Evolutionary conservation across 2,329 filamentous ascomycete species (phyloP), one percentile per base, ranked within the genome.

Genomic region (Arachnopeziza araneosa): DNA sequence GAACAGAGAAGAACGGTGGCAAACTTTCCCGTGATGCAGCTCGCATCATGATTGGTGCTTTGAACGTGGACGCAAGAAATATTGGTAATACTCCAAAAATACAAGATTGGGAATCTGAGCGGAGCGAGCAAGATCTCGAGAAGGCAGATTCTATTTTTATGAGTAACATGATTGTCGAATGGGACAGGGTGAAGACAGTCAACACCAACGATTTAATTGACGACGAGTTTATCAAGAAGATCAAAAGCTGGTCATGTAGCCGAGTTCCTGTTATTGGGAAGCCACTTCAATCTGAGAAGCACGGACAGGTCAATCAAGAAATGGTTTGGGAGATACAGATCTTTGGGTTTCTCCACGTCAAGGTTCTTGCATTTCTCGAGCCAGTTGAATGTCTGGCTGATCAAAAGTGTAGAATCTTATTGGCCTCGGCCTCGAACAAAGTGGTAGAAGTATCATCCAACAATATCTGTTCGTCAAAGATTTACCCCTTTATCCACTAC

Each of bases 221-320:
- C 48, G 54, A 57, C 12, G 57, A 56, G n/a, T 69, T 71, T 53
- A 59, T 71, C 24, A 55, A 56, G 10, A 70, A 67, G 59, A 55
- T 71, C 26, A 64, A 60, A 50, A 50, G 54, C 17, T 70, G 68
- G 67, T 66, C 66, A 23, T 69, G 66, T 32, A 71, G 67, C 49
- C 65, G 69, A 23, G 66, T 71, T 57, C 69, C 69, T 17, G 69
- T 71, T 30, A 54, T 69, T 56, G 64, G 66, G 24, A 61, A 59
- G 14, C 23, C 44, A 14, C n/a, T 48, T 24, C 23, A 52, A 50
- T 24, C 44, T 17, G 23, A 60, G 48, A 22, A 50, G 24, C 12
- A 49, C 50, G 26, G 49, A 17, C 23, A 60, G 49, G 36, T 9
- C 48, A 22, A 22, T 22, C 14, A n/a, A 8, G 52, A 49, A 48